These are phyloP conservation scores for Schizonepeta tenuifolia DNA, from an alignment of 257 asterid species.

Conservation along the genomic window DNA sequence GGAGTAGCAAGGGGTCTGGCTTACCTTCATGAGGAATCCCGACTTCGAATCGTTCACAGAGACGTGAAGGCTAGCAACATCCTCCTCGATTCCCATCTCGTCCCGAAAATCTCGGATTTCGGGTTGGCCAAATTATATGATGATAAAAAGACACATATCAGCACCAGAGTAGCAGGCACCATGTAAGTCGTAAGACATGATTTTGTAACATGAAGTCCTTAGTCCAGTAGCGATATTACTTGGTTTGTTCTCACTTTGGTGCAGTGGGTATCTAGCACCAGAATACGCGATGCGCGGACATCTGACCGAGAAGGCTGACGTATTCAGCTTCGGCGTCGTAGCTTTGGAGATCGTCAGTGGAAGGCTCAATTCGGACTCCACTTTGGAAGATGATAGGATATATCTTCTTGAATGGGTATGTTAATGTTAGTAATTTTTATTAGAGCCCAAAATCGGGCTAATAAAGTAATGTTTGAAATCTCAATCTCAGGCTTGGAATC, in stretches of 20 bases:
- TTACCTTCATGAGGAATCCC: constrained; percentile 80
- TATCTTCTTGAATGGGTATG: constrained; percentile 85
- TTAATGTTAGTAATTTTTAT: neutral
- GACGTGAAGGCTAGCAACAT: constrained; percentile 85
- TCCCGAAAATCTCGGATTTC: constrained; percentile 75
- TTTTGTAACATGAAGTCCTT: too few relatives aligned
- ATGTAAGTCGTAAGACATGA: too few relatives aligned
- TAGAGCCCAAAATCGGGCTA: too few relatives aligned
- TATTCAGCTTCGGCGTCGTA: constrained; percentile 74
- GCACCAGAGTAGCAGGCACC: constrained; percentile 92
- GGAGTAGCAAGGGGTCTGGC: constrained; percentile 85
- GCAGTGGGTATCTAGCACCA: constrained; percentile 82
- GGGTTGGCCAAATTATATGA: constrained; percentile 78
- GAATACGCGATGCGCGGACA: constrained; percentile 83
- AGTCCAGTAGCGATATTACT: too few relatives aligned
- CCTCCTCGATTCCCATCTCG: constrained; percentile 64
- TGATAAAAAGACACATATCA: constrained; percentile 77
- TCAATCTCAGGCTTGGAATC: constrained; percentile 51
- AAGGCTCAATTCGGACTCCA: constrained; percentile 64
- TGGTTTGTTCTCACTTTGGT: neutral
- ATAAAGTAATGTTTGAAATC: neutral
- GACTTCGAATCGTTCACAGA: constrained; percentile 64
- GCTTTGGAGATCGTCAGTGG: constrained; percentile 69
- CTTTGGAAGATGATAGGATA: constrained; percentile 51
- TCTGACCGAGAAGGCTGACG: constrained; percentile 73